phyloP scores from a whole-genome alignment of 306 rosid species.

The Pueraria montana region DNA sequence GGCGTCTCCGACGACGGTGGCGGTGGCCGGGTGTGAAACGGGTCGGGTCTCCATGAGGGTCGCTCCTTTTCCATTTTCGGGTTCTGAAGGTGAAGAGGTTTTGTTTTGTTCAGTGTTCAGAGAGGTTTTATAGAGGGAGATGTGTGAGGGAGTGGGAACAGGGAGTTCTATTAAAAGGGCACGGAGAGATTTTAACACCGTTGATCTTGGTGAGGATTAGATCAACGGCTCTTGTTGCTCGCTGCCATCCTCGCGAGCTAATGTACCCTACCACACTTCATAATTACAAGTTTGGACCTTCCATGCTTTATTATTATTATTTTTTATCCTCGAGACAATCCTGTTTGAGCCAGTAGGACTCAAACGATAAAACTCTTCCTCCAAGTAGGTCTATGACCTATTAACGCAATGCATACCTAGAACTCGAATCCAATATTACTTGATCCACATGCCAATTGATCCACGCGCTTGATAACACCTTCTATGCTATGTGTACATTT shows the following conservation, averaged over 20 bases:
- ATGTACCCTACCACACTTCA: not conserved
- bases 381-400: no score
- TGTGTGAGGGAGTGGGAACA: not conserved
- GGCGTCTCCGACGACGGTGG: conserved; percentile 71
- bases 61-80: conserved; percentile 57
- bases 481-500: no score
- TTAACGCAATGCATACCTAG: no score
- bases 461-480: no score
- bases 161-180: not conserved
- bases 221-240: not conserved
- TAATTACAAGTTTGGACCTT: not conserved
- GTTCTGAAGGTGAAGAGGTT: conserved; percentile 23
- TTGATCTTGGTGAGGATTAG: not conserved
- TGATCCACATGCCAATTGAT: no score
- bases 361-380: no score
- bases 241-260: not conserved
- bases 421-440: no score
- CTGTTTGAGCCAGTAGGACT: no score
- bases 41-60: conserved; percentile 68
- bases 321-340: no score
- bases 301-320: no score
- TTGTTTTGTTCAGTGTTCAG: not conserved
- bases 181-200: not conserved
- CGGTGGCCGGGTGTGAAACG: conserved; percentile 1
- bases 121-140: not conserved